Base-by-base conservation (phyloP, 257 asterid genomes). In the Apocynum venetum region DNA sequence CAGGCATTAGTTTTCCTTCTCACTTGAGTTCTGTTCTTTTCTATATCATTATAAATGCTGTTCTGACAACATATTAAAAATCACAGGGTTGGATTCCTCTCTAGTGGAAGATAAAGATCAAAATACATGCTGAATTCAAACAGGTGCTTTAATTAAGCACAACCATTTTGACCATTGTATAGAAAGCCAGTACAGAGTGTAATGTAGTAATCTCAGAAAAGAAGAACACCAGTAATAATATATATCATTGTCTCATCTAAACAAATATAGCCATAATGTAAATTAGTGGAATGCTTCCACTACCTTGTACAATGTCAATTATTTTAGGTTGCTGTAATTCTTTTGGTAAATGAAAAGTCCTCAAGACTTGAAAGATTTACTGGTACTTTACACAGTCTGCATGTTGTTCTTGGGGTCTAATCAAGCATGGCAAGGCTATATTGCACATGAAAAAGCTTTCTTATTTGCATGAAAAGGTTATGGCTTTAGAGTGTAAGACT, bases 61-160 rank as follows among this genome's bases (percentile, higher is more conserved):
- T 72, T 35, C 31, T 64, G 35, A 71, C 14, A 53, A 55, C 14
- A 57, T 71, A 59, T 60, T n/a, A 63, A 71, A 77, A 86, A 83
- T 76, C 43, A 59, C 90, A 94, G 98, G 97, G 97, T 31, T 94
- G 98, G 98, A 92, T 92, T 77, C 98, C 97, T 65, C 88, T 94
- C n/a, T 94, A 88, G 88, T 36, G 69, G 85, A 75, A 53, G 84
- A 41, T 55, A 53, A 40, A 52, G 48, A 71, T 14, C 31, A 36
- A 3, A 53, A 6, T 3, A 6, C 15, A 74, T 4, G 46, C 17
- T 49, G 20, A 43, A 40, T 25, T 65, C 52, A 25, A 1, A 43
- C 35, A 61, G 31, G 43, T 35, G 31, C 55, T 47, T 72, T 14
- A 73, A 10, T n/a, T 64, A 14, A 60, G 25, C 36, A 43, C 55